Base-by-base conservation (phyloP, 2,329 filamentous ascomycete species). In the Penicillium sp. region DNA sequence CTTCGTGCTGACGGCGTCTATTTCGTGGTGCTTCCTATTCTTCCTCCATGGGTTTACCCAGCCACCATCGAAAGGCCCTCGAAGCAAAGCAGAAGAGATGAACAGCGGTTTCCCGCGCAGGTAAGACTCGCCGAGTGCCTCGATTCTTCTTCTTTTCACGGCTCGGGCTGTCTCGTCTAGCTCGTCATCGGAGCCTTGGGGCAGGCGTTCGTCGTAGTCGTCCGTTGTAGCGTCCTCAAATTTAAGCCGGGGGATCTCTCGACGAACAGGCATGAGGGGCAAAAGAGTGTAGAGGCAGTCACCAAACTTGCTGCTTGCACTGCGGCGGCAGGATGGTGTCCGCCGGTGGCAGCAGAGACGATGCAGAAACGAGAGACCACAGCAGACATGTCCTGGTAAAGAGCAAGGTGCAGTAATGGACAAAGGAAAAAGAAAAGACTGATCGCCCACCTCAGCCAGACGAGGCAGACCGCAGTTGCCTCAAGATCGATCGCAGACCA, bases 41-140 rank as follows among this genome's bases (percentile, higher is more conserved):
- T 69, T 71, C 48, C 60, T 68, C 77, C 77, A 79, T 2, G 77
- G 78, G 61, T 79, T 79, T 5, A 62, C 60, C 78, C 78, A 80
- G 24, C 63, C 69, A 23, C 69, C 58, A 4, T 74, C 69, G 30
- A 80, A 75, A 1, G 77, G 77, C 0, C 78, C 78, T 45, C 66
- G 71, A 20, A 80, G 65, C 8, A 70, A 70, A 12, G 77, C 77
- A 5, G 72, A 77, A 11, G 76, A 64, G 46, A 80, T 79, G 55
- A 77, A 78, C 9, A 77, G 64, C 16, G 70, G 68, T 26, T 67
- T 64, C 24, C 77, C 77, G 33, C 72, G 63, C 40, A 77, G 63
- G 64, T 79, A 78, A 8, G 71, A 66, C 46, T 68, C 68, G 18
- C 66, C 77, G 30, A 74, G 65, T 35, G 61, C 67, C 64, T 79